Evolutionary conservation across 2,329 filamentous ascomycete genomes (phyloP).

Genomic region (Scedosporium dehoogii): DNA sequence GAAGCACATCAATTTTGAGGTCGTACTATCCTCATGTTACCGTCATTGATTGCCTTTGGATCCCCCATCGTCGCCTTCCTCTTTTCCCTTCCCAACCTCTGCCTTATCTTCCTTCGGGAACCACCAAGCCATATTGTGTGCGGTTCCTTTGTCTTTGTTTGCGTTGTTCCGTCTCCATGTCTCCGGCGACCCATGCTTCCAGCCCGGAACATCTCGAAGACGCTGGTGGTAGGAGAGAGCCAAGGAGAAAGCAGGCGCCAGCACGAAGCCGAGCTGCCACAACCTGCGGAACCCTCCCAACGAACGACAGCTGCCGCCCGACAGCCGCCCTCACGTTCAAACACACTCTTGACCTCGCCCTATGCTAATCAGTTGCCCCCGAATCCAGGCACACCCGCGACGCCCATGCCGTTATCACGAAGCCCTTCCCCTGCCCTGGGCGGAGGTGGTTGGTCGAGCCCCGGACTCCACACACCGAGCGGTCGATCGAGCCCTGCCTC

Average conservation of each 20-base stretch:
- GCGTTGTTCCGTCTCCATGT: neutral
- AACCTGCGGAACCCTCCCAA: neutral
- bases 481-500: slow-evolving; percentile 58
- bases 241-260: neutral
- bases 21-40: slow-evolving; percentile 1
- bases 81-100: neutral
- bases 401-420: slow-evolving; percentile 72
- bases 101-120: neutral
- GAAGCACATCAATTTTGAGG: slow-evolving; percentile 1
- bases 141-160: neutral
- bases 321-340: neutral
- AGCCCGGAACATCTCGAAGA: neutral
- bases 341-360: neutral
- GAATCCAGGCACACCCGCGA: slow-evolving; percentile 40
- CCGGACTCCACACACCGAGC: slow-evolving; percentile 61
- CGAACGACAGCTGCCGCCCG: neutral
- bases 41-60: neutral
- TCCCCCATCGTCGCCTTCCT: too few relatives aligned
- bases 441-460: slow-evolving; percentile 75
- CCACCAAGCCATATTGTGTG: neutral
- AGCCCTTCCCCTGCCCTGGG: slow-evolving; percentile 77
- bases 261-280: neutral
- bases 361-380: neutral
- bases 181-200: neutral
- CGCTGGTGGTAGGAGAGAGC: neutral